Evolutionary conservation across 345 rosid genomes (phyloP).

Genomic region (Eucalyptus cloeziana): DNA sequence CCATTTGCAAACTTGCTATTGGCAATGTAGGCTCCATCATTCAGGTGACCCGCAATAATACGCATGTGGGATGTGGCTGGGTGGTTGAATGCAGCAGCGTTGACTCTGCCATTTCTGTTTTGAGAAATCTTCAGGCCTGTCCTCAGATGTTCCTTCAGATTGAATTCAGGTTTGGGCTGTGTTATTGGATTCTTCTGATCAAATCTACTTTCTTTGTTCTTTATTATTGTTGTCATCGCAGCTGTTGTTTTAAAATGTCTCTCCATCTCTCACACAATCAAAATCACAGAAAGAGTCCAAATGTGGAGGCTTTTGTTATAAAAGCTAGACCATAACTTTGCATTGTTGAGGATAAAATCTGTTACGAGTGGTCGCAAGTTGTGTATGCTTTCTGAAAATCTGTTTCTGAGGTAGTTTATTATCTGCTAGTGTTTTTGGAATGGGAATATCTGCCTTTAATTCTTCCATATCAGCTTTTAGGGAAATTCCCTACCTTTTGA

Average conservation of each 20-base stretch:
- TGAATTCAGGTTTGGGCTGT: slow-evolving; percentile 27
- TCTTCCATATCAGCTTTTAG: not conserved
- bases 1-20: slow-evolving; percentile 25
- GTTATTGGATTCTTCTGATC: not conserved
- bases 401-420: not conserved
- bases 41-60: slow-evolving; percentile 12
- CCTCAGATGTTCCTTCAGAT: slow-evolving; percentile 34
- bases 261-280: not conserved
- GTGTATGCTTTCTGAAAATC: not conserved
- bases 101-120: slow-evolving; percentile 18
- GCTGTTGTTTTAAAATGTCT: not conserved
- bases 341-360: not conserved
- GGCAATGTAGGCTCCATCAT: slow-evolving; percentile 15
- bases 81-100: slow-evolving; percentile 27
- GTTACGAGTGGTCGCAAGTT: not conserved
- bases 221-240: not conserved
- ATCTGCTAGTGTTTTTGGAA: not conserved
- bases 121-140: slow-evolving; percentile 27
- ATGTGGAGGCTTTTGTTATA: not conserved
- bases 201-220: not conserved
- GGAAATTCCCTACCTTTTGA: not conserved
- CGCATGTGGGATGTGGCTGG: slow-evolving; percentile 31
- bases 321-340: not conserved
- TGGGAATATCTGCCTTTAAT: not conserved
- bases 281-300: not conserved